Percentiles rank a stretch among this genome's conserved stretches.
Evolutionary conservation across 805 yeast species (phyloP).

Genomic region (Deakozyma indianensis): DNA sequence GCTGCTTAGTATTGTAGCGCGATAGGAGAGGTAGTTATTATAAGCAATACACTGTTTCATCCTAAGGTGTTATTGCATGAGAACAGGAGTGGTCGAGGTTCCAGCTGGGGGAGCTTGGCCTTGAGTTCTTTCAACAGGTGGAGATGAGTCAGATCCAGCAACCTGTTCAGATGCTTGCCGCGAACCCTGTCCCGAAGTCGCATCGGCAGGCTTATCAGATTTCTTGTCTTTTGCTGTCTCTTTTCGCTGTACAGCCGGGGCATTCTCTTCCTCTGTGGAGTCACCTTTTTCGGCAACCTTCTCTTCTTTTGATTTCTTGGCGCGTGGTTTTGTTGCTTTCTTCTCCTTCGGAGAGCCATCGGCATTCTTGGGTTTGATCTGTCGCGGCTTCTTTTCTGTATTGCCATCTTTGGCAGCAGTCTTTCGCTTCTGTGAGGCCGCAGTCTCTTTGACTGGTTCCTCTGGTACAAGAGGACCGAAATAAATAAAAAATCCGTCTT

Average conservation of each 20-base stretch:
- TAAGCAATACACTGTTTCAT: too few relatives aligned
- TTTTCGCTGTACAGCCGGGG: neutral
- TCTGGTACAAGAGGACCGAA: conserved; percentile 71
- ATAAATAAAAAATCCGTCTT: conserved; percentile 90
- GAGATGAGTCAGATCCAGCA: neutral
- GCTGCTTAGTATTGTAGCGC: too few relatives aligned
- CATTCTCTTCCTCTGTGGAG: neutral
- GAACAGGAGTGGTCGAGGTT: neutral
- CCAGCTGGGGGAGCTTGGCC: neutral
- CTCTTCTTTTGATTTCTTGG: neutral
- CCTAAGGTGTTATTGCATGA: too few relatives aligned
- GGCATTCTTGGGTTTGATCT: conserved; percentile 8
- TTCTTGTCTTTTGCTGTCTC: neutral
- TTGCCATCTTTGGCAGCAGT: conserved; percentile 8
- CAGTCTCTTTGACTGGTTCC: conserved; percentile 7
- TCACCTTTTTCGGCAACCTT: conserved; percentile 26
- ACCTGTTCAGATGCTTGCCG: neutral
- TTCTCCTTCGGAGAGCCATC: neutral
- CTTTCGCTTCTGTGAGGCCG: conserved; percentile 4
- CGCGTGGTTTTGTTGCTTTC: conserved; percentile 3
- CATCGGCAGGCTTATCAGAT: neutral
- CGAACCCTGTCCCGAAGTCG: neutral
- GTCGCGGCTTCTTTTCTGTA: conserved; percentile 6
- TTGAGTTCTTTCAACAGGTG: neutral
- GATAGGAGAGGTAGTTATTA: too few relatives aligned